Conservation (phyloP, 441 rosid species). For the Biscutella laevigata region DNA sequence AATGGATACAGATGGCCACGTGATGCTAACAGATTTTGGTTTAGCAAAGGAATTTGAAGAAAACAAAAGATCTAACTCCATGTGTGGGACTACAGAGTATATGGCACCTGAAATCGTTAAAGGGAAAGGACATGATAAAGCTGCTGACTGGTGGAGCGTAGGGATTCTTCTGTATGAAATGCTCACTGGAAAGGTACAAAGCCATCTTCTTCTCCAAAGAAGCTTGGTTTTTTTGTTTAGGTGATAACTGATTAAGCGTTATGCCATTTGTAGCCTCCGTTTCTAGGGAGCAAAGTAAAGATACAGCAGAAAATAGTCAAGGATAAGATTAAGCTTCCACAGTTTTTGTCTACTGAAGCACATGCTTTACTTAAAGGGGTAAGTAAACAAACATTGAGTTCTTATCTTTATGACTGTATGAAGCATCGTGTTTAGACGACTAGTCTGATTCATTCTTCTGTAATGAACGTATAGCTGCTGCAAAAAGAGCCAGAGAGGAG, state of each 20-base stretch:
- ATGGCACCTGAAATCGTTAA: constrained; percentile 86
- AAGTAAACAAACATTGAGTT: neutral
- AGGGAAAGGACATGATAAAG: constrained; percentile 86
- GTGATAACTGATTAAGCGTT: neutral
- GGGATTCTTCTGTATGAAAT: constrained; percentile 83
- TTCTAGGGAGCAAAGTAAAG: constrained; percentile 41
- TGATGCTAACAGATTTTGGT: constrained; percentile 87
- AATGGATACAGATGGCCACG: constrained; percentile 81
- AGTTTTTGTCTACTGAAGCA: constrained; percentile 47
- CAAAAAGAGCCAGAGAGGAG: constrained; percentile 29
- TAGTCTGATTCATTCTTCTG: neutral
- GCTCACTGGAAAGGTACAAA: constrained; percentile 81
- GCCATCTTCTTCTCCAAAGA: neutral
- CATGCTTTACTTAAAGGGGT: constrained; percentile 61
- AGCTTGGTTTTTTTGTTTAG: neutral
- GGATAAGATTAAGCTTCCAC: constrained; percentile 57
- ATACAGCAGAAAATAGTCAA: constrained; percentile 53
- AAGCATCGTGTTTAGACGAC: neutral
- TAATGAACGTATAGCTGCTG: constrained; percentile 21
- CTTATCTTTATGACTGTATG: neutral
- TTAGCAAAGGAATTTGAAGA: constrained; percentile 81
- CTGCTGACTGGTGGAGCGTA: constrained; percentile 98
- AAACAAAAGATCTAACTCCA: constrained; percentile 77
- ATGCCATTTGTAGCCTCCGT: constrained; percentile 43
- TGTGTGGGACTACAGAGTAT: constrained; percentile 90